Base-by-base conservation (phyloP, 2,329 filamentous ascomycete species). In the Fusarium pilosicola region DNA sequence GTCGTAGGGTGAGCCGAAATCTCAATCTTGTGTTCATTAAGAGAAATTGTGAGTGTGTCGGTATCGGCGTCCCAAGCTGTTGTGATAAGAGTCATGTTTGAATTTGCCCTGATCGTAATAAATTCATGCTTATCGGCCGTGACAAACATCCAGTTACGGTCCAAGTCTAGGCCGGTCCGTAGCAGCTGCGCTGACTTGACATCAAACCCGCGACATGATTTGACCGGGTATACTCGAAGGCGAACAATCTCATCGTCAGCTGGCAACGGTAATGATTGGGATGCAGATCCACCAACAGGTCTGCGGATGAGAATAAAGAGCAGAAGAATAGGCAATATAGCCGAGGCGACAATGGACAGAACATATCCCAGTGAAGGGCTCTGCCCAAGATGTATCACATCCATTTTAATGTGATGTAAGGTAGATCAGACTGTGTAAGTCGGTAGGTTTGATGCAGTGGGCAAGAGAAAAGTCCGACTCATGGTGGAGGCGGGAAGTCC, bases 101-200 rank as follows among this genome's bases (percentile, higher is more conserved):
- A 84, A 67, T 88, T 86, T 63, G 88, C 83, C 20, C 90, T 88
- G 76, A 92, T 92, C 6, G 90, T 92, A 59, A 91, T 79, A 78
- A 92, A 92, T 63, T 89, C 85, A 56, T 84, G 81, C 9, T 83
- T 84, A 22, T 85, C 81, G 5, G 85, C 84, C 39, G 88, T 85
- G 54, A 91, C 85, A 80, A 92, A 89, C 90, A 92, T 92, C 90
- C 90, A 92, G 71, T 88, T 87, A 12, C 90, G 84, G 78, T 92
- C 90, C 18, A 92, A 83, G 49, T 90, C 88, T 17, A 92, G 84
- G 0, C 90, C 90, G 7, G 88, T 86, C 51, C 84, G 85, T 39
- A 87, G 83, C 3, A 92, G 82, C 9, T 81, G 83, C 5, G 88
- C 85, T 6, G 83, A 85, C 22, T 85, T 79, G 15, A 92, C 82